These are phyloP conservation scores for Polyporus arcularius DNA, from an alignment of 768 basidiomycete genomes.

Conservation along the genomic window DNA sequence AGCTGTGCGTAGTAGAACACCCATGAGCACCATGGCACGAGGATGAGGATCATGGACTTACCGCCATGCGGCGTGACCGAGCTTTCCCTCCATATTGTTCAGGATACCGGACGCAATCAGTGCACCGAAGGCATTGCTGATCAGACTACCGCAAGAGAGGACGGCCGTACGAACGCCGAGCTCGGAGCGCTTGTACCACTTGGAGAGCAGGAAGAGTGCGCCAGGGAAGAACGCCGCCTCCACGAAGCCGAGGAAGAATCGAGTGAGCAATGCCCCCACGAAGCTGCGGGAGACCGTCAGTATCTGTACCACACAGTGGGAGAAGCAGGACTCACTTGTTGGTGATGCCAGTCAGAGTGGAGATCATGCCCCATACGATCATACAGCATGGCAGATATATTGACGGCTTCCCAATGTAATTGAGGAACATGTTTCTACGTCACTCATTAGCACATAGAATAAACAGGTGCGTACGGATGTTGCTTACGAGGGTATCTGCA, in stretches of 20 bases:
- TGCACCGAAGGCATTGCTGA: conserved; percentile 82
- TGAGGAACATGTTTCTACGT: conserved; percentile 70
- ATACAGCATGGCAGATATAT: conserved; percentile 67
- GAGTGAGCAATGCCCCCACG: conserved; percentile 59
- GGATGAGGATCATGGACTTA: conserved; percentile 32
- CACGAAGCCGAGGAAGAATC: conserved; percentile 71
- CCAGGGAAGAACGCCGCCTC: conserved; percentile 72
- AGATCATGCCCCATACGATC: conserved; percentile 66
- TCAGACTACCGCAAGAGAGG: conserved; percentile 70
- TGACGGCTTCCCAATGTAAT: conserved; percentile 68
- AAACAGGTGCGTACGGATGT: conserved; percentile 1
- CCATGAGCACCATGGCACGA: background rate
- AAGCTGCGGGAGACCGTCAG: conserved; percentile 36
- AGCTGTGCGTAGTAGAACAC: conserved; percentile 39
- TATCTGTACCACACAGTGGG: too few relatives aligned
- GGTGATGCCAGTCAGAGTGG: conserved; percentile 43
- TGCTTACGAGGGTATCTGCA: conserved; percentile 76
- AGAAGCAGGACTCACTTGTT: conserved; percentile 17
- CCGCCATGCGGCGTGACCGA: conserved; percentile 76
- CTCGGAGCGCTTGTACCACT: conserved; percentile 75
- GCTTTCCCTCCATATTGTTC: conserved; percentile 64
- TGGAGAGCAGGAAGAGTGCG: conserved; percentile 61
- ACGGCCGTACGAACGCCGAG: conserved; percentile 69
- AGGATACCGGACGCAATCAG: conserved; percentile 79
- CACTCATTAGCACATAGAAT: background rate